Evolutionary conservation across 148 eudicot genomes (phyloP), one percentile per base, ranked within the genome.

Genomic region (Camellia granthamiana): DNA sequence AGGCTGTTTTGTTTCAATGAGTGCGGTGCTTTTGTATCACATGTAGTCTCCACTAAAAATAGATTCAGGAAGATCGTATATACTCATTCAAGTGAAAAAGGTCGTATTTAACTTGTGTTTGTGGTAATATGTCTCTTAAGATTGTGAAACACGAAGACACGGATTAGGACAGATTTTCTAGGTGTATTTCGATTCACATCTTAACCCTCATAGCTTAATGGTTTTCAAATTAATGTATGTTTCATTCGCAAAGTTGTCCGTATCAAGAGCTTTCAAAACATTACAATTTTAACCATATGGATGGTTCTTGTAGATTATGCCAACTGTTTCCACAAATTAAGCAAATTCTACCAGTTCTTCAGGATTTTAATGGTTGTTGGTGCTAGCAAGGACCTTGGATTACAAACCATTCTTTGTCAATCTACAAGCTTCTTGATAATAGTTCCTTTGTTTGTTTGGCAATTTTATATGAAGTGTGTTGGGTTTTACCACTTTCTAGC

Each of bases 291-390:
- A 23, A 59, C 23, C n/a, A 16, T 4, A 64, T 77, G 58, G 43
- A 70, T 70, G n/a, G 69, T 70, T 71, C 15, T 43, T 71, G 81
- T 55, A 69, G 75, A 16, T 30, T 55, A 55, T 9, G 6, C 30
- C 7, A 6, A 5, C 38, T 67, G n/a, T 9, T 71, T 71, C 59
- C 76, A 15, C 46, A 55, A 38, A 38, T 7, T 8, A 69, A 30
- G 43, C 52, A 47, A 68, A 49, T 44, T n/a, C 74, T 10, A 69
- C 55, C 30, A 3, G 2, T 15, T 64, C 68, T 23, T 10, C 68
- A 64, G 42, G 68, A 19, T 21, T 64, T 23, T 21, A 15, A 42
- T 71, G 76, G 47, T 49, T 72, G 3, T 9, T n/a, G 12, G 75
- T n/a, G 55, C 41, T 72, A 21, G 6, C 10, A 72, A 12, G n/a